Evolutionary conservation across 1,284 basidiomycete genomes (phyloP).

Genomic region (Gomphus bonarii): DNA sequence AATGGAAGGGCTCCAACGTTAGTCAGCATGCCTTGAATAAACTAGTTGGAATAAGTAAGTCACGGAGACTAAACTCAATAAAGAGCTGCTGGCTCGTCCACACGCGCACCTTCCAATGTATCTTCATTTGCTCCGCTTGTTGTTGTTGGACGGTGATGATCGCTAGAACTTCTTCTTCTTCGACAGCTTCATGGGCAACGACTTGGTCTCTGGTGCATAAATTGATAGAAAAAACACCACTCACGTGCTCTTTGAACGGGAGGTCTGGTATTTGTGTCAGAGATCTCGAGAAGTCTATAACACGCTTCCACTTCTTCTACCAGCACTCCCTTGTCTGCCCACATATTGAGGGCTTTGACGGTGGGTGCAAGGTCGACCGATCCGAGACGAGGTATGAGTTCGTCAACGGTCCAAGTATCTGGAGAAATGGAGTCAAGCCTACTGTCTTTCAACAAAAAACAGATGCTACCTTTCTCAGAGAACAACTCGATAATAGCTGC

Average conservation of each 20-base stretch:
- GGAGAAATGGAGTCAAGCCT: neutral
- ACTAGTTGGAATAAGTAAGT: constrained; percentile 32
- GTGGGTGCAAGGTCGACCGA: constrained; percentile 52
- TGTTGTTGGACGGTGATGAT: constrained; percentile 57
- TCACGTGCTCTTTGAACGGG: constrained; percentile 1
- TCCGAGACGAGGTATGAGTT: constrained; percentile 53
- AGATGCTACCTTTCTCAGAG: constrained; percentile 47
- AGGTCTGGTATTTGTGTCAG: constrained; percentile 29
- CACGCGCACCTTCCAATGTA: constrained; percentile 70
- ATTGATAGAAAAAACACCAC: neutral
- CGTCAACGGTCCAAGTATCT: constrained; percentile 64
- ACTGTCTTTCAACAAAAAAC: neutral
- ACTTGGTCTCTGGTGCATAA: neutral
- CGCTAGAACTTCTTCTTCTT: constrained; percentile 41
- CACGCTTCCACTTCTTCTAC: constrained; percentile 49
- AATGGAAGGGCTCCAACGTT: constrained; percentile 66
- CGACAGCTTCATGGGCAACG: constrained; percentile 18
- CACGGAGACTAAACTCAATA: constrained; percentile 12
- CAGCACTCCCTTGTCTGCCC: constrained; percentile 76
- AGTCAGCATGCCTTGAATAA: constrained; percentile 77
- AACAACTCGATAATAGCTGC: constrained; percentile 86
- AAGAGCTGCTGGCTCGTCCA: neutral
- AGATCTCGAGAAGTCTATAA: constrained; percentile 55
- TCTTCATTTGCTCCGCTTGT: constrained; percentile 73
- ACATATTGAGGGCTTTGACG: constrained; percentile 68